Percentiles rank a stretch among this genome's conserved stretches.
Evolutionary conservation across 179 eudicot genomes (phyloP).

Genomic region (Carnegiea gigantea): DNA sequence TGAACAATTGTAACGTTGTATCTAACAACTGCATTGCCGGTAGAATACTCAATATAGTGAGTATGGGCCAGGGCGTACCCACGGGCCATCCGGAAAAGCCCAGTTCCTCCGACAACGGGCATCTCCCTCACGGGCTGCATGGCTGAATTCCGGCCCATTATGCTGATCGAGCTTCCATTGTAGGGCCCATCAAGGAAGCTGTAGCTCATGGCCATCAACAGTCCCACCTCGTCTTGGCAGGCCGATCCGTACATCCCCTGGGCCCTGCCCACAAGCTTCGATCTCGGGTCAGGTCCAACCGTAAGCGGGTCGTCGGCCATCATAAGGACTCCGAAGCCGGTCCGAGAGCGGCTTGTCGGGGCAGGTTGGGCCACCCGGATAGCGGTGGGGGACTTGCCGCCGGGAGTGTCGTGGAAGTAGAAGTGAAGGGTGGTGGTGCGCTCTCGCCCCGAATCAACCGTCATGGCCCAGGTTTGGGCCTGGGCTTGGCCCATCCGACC

Average conservation of each 20-base stretch:
- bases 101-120: slow-evolving; percentile 60
- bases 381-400: slow-evolving; percentile 46
- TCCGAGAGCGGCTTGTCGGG: slow-evolving; percentile 10
- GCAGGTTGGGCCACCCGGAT: slow-evolving; percentile 40
- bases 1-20: slow-evolving; percentile 58
- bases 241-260: slow-evolving; percentile 61
- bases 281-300: slow-evolving; percentile 39
- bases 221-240: slow-evolving; percentile 35
- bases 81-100: slow-evolving; percentile 56
- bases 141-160: slow-evolving; percentile 42
- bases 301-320: slow-evolving; percentile 62
- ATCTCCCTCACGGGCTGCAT: slow-evolving; percentile 42
- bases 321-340: slow-evolving; percentile 39
- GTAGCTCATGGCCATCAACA: slow-evolving; percentile 55
- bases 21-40: slow-evolving; percentile 54
- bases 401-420: slow-evolving; percentile 56
- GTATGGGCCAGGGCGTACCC: slow-evolving; percentile 55
- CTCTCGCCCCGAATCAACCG: not conserved
- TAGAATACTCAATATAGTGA: slow-evolving; percentile 19
- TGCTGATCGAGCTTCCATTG: slow-evolving; percentile 53
- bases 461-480: slow-evolving; percentile 26
- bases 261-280: slow-evolving; percentile 63
- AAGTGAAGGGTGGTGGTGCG: slow-evolving; percentile 45
- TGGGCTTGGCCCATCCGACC: not conserved
- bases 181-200: slow-evolving; percentile 47